Evolutionary conservation across 371 early-diverging fungal genomes (phyloP), one percentile per base, ranked within the genome.

Genomic region (Gilbertella persicaria): DNA sequence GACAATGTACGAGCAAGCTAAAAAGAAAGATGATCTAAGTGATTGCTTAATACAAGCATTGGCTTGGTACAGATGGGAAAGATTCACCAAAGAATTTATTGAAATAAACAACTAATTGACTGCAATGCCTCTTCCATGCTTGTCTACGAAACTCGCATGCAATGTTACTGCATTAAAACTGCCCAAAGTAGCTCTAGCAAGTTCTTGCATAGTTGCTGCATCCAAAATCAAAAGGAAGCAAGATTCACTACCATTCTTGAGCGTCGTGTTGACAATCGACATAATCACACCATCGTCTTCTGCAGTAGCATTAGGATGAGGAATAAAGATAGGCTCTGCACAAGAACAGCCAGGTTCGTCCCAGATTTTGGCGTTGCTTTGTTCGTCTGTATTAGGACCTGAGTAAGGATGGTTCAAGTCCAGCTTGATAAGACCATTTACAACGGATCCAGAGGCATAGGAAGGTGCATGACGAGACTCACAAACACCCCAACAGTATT

Each of bases 21-120:
- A 66, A 43, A 91, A 91, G 55, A 76, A 83, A 26, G 91, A 91
- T 51, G 91, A 91, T 54, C 52, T 90, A 50, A 82, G 86, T 52
- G 91, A 91, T 62, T 79, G 86, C 45, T 55, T 91, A 12, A 40
- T 88, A 25, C 87, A 90, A 54, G 90, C 84, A 2, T 62, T 85
- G 6, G 76, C 89, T 1, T 88, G 87, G 85, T 73, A 66, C 45
- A 61, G 70, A 41, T 91, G 91, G 91, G 69, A 74, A 45, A 36
- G 46, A 23, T 53, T 40, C 37, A 55, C 35, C 45, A 33, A 26
- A 26, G 33, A 43, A 28, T 50, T 29, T n/a, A 47, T 23, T 13
- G 14, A 39, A 49, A 24, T 49, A 17, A 17, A n/a, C n/a, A 25
- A 25, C 40, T 58, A 77, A 41, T 77, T 77, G 7, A 75, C 67